Base-by-base conservation (phyloP, 2,329 filamentous ascomycete species). In the Pezizomycotina sp. region DNA sequence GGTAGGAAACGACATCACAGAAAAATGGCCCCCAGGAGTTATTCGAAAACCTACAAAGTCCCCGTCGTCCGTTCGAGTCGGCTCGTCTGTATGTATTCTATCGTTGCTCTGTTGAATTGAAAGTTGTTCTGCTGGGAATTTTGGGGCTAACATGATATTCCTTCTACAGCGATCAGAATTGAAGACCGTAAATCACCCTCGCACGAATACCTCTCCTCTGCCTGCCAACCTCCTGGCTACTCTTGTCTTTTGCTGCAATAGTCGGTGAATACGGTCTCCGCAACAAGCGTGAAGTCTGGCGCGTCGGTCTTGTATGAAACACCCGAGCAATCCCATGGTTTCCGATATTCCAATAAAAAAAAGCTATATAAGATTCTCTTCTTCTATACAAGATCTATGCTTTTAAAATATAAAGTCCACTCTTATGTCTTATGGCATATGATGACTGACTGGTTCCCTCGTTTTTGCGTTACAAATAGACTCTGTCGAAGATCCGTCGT, bases 281-380 rank as follows among this genome's bases (percentile, higher is more conserved):
- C 69, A 98, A 98, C 75, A 98, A 98, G 83, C 86, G 89, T 73
- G 89, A 98, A 74, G 89, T 98, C 62, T 98, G 89, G 89, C 83
- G 89, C 68, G 89, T 98, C 68, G 77, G 82, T 74, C 78, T 98
- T 66, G 40, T 43, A 43, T 43, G 40, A 38, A 35, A 26, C 19
- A 24, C 36, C 40, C 39, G 40, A 43, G 40, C 35, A 43, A 2
- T n/a, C n/a, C n/a, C n/a, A n/a, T n/a, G n/a, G n/a, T n/a, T n/a
- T n/a, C n/a, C n/a, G n/a, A n/a, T n/a, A n/a, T n/a, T n/a, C n/a
- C n/a, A n/a, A n/a, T n/a, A n/a, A n/a, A n/a, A n/a, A n/a, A n/a
- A 48, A 43, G 7, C 46, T 48, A 14, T 48, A 43, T 21, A 48
- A 48, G 36, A 47, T 48, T 34, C n/a, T n/a, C n/a, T n/a, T n/a